These are phyloP conservation scores for Daedalea quercina DNA, from an alignment of 768 basidiomycete species.

Conservation along the genomic window DNA sequence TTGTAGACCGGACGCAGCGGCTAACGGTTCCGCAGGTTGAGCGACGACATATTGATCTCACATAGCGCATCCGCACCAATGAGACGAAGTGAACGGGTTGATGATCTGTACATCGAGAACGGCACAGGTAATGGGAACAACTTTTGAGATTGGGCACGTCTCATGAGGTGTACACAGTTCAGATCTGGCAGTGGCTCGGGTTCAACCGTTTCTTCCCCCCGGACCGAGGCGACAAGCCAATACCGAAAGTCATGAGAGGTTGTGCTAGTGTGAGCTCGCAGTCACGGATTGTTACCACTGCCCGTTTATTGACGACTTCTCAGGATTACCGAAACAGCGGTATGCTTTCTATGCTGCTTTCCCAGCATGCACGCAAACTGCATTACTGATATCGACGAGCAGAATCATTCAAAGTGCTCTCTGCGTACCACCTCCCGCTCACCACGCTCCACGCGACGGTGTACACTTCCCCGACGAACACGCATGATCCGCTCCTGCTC, in stretches of 20 bases:
- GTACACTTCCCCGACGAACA: constrained; percentile 29
- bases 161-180: constrained; percentile 31
- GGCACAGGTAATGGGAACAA: constrained; percentile 11
- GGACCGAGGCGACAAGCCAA: constrained; percentile 17
- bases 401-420: constrained; percentile 66
- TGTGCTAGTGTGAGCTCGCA: constrained; percentile 53
- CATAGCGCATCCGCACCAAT: constrained; percentile 23
- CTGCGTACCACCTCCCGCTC: constrained; percentile 39
- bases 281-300: background rate
- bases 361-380: background rate
- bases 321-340: constrained; percentile 78
- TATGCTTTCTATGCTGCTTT: constrained; percentile 26
- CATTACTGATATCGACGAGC: background rate
- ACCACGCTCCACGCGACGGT: constrained; percentile 31
- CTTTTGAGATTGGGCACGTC: background rate
- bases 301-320: background rate
- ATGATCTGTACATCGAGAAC: constrained; percentile 18
- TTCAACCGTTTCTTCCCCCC: constrained; percentile 59
- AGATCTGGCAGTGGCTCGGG: constrained; percentile 65
- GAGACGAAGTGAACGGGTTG: constrained; percentile 7
- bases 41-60: constrained; percentile 35
- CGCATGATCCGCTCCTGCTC: constrained; percentile 48
- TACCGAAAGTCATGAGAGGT: constrained; percentile 41
- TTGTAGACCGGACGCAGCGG: background rate
- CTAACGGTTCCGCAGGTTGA: constrained; percentile 37